Evolutionary conservation across 768 basidiomycete species (phyloP).

Genomic region (Mycena indigotica): DNA sequence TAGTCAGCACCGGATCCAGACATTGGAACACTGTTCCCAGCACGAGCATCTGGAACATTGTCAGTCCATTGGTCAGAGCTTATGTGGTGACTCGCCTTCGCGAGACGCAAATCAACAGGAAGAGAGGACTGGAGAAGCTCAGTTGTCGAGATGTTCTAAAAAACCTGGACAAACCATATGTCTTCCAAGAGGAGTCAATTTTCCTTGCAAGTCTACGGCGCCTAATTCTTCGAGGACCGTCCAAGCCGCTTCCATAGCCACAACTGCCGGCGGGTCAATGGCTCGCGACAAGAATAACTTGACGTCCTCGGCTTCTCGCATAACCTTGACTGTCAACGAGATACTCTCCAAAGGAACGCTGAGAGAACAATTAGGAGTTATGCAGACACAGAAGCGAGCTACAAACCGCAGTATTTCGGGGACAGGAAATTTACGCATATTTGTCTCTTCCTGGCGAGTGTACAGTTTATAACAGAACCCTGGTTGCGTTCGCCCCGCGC

Average conservation of each 20-base stretch:
- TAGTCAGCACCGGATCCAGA: constrained; percentile 76
- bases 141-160: constrained; percentile 6
- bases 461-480: constrained; percentile 90
- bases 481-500: constrained; percentile 84
- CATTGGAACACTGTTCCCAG: constrained; percentile 83
- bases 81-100: constrained; percentile 55
- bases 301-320: constrained; percentile 76
- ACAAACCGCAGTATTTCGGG: constrained; percentile 90
- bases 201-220: constrained; percentile 64
- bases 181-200: constrained; percentile 78
- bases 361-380: too few species aligned
- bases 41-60: constrained; percentile 87
- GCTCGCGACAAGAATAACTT: constrained; percentile 73
- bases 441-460: constrained; percentile 68
- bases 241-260: constrained; percentile 79
- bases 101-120: constrained; percentile 86
- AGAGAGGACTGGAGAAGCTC: constrained; percentile 62
- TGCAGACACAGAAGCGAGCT: too few species aligned
- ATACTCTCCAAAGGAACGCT: constrained; percentile 86
- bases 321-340: constrained; percentile 79
- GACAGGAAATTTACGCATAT: constrained; percentile 70
- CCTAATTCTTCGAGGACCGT: constrained; percentile 73
- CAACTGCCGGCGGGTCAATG: constrained; percentile 79
- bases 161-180: constrained; percentile 57
- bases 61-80: too few species aligned